These are phyloP conservation scores for Xylaria grammica DNA, from an alignment of 495 filamentous ascomycete species.

Conservation along the genomic window DNA sequence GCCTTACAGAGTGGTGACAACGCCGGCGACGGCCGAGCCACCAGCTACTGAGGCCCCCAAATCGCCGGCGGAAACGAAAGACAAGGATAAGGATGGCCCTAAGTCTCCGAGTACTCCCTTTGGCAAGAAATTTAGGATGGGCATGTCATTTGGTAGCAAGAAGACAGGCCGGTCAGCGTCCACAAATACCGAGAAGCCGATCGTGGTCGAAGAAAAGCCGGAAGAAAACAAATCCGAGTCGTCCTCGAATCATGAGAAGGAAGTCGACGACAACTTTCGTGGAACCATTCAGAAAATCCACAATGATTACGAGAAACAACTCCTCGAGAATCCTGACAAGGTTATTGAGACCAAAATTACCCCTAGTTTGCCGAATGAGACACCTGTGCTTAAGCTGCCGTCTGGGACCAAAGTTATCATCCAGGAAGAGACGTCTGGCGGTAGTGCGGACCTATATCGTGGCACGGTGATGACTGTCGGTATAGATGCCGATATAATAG, in stretches of 20 bases:
- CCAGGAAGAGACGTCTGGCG: slow-evolving; percentile 92
- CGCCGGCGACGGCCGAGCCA: slow-evolving; percentile 45
- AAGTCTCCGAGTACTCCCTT: slow-evolving; percentile 76
- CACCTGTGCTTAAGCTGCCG: slow-evolving; percentile 82
- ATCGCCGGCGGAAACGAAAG: slow-evolving; percentile 63
- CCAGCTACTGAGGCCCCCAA: slow-evolving; percentile 43
- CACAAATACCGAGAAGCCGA: slow-evolving; percentile 73
- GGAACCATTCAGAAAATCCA: slow-evolving; percentile 81
- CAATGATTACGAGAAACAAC: slow-evolving; percentile 73
- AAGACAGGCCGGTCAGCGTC: slow-evolving; percentile 79
- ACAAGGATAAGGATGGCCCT: slow-evolving; percentile 52
- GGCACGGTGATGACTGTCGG: slow-evolving; percentile 82
- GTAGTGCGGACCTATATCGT: slow-evolving; percentile 88
- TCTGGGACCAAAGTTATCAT: slow-evolving; percentile 84
- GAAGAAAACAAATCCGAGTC: slow-evolving; percentile 63
- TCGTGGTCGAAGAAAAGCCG: slow-evolving; percentile 69
- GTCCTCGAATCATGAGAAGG: slow-evolving; percentile 80
- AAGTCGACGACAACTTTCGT: slow-evolving; percentile 80
- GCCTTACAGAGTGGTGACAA: slow-evolving; percentile 37
- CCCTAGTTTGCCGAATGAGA: slow-evolving; percentile 82
- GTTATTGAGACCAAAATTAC: slow-evolving; percentile 68
- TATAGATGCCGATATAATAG: slow-evolving; percentile 79
- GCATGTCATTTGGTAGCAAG: slow-evolving; percentile 78
- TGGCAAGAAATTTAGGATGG: slow-evolving; percentile 86
- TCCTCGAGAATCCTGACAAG: slow-evolving; percentile 59